Evolutionary conservation across 495 filamentous ascomycete genomes (phyloP).

Genomic region (Aspergillus kassunensis): DNA sequence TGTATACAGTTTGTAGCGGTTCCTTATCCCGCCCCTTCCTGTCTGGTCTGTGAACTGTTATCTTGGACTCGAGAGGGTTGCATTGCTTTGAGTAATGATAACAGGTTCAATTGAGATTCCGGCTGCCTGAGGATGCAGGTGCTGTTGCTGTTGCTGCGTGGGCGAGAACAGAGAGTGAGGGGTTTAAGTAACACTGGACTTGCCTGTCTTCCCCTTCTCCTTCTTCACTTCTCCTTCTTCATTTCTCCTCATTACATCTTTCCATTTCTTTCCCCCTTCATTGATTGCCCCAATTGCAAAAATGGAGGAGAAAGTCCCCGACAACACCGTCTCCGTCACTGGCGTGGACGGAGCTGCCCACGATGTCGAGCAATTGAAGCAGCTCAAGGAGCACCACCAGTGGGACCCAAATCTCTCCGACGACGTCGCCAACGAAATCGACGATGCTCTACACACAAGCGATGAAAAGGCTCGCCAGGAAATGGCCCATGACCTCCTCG

Average conservation of each 20-base stretch:
- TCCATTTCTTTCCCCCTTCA: too few relatives aligned
- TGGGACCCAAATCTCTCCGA: slow-evolving; percentile 68
- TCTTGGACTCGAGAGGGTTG: too few relatives aligned
- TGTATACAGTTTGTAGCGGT: too few relatives aligned
- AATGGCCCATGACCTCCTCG: slow-evolving; percentile 55
- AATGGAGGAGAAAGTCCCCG: slow-evolving; percentile 31
- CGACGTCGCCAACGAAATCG: slow-evolving; percentile 57
- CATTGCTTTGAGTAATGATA: too few relatives aligned
- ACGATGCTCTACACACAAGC: slow-evolving; percentile 51
- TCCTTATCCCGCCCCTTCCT: too few relatives aligned
- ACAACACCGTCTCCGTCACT: slow-evolving; percentile 23
- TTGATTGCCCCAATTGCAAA: too few relatives aligned
- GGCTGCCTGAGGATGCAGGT: too few relatives aligned
- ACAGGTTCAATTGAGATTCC: too few relatives aligned
- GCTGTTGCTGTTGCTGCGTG: too few relatives aligned
- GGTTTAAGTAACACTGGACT: not conserved
- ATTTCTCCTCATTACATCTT: not conserved
- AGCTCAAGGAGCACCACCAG: slow-evolving; percentile 56
- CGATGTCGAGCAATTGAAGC: slow-evolving; percentile 29
- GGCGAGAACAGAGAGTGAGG: too few relatives aligned
- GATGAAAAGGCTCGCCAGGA: slow-evolving; percentile 51
- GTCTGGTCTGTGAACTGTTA: too few relatives aligned
- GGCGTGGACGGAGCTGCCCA: slow-evolving; percentile 34
- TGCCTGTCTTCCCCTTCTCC: not conserved
- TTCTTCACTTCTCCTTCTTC: not conserved